phyloP scores from a whole-genome alignment of 805 yeast genomes.

The Metschnikowia sp. region DNA sequence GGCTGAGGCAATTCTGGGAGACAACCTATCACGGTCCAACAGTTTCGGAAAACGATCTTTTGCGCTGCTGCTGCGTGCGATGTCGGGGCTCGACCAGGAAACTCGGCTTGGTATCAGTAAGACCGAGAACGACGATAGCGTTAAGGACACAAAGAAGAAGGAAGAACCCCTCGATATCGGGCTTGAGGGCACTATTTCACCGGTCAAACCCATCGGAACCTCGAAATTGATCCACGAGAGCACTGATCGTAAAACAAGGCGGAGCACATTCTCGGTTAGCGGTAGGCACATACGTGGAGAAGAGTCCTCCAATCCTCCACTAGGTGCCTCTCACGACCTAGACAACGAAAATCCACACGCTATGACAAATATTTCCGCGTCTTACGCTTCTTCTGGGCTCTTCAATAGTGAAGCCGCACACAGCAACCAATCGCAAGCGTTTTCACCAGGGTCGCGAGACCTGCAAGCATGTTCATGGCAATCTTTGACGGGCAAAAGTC shows the following conservation, averaged over 20 bases:
- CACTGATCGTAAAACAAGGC: too few relatives aligned
- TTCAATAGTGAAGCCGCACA: background rate
- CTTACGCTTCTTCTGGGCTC: slow-evolving; percentile 11
- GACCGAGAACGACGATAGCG: background rate
- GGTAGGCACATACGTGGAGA: too few relatives aligned
- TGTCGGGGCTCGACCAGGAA: background rate
- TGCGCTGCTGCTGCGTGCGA: background rate
- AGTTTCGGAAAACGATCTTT: background rate
- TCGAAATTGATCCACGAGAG: too few relatives aligned
- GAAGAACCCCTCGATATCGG: background rate
- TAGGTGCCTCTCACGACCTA: slow-evolving; percentile 20
- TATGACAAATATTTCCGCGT: slow-evolving; percentile 17
- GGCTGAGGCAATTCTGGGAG: background rate
- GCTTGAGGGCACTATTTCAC: too few relatives aligned
- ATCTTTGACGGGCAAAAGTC: slow-evolving; percentile 4
- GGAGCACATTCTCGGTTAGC: too few relatives aligned
- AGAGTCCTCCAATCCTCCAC: background rate
- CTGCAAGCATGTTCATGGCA: slow-evolving; percentile 7
- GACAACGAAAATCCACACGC: slow-evolving; percentile 35
- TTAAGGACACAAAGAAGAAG: background rate
- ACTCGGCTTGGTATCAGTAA: background rate
- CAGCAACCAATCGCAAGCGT: background rate
- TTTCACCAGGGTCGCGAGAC: slow-evolving; percentile 10
- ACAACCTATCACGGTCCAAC: background rate
- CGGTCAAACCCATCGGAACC: too few relatives aligned